A percentile compares a stretch with the other conserved stretches of the same genome.
These are phyloP conservation scores for Venturiaceae sp. DNA, from an alignment of 2,329 filamentous ascomycete genomes.

Conservation along the genomic window DNA sequence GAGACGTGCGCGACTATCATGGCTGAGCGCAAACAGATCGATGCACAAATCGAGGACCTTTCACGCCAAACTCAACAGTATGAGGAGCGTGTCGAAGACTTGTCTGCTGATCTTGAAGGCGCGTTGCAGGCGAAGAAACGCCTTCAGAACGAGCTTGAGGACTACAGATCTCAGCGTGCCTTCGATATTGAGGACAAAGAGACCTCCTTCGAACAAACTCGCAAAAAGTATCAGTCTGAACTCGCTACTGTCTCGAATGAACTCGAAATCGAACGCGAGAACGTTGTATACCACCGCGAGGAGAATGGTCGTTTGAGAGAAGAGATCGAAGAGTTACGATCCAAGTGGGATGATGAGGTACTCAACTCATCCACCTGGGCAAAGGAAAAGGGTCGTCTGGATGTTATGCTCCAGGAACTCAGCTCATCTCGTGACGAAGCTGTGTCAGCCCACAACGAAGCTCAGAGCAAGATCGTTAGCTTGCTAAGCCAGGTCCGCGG, in stretches of 20 bases:
- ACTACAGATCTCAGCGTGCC: constrained; percentile 88
- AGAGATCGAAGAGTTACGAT: constrained; percentile 86
- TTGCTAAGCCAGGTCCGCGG: constrained; percentile 82
- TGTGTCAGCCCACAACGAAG: constrained; percentile 85
- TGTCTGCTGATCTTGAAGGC: constrained; percentile 79
- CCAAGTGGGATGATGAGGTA: constrained; percentile 97
- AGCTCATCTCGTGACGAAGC: constrained; percentile 90
- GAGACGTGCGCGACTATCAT: constrained; percentile 84
- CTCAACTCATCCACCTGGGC: constrained; percentile 97
- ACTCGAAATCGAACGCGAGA: constrained; percentile 86
- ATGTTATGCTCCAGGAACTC: constrained; percentile 80
- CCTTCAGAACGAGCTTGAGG: constrained; percentile 92
- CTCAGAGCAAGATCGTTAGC: constrained; percentile 84
- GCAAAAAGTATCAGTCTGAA: constrained; percentile 94
- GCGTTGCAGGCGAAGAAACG: constrained; percentile 85
- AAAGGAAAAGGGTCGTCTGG: constrained; percentile 90
- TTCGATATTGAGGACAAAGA: constrained; percentile 98
- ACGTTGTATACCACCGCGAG: constrained; percentile 70
- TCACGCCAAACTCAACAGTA: constrained; percentile 82
- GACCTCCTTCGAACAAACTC: constrained; percentile 88
- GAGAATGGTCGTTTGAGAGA: constrained; percentile 87
- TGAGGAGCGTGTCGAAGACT: constrained; percentile 84
- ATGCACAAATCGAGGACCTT: constrained; percentile 76
- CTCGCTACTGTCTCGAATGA: constrained; percentile 84
- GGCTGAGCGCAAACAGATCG: constrained; percentile 86